phyloP scores from a whole-genome alignment of 2,329 filamentous ascomycete genomes.

The Sarocladium strictum region DNA sequence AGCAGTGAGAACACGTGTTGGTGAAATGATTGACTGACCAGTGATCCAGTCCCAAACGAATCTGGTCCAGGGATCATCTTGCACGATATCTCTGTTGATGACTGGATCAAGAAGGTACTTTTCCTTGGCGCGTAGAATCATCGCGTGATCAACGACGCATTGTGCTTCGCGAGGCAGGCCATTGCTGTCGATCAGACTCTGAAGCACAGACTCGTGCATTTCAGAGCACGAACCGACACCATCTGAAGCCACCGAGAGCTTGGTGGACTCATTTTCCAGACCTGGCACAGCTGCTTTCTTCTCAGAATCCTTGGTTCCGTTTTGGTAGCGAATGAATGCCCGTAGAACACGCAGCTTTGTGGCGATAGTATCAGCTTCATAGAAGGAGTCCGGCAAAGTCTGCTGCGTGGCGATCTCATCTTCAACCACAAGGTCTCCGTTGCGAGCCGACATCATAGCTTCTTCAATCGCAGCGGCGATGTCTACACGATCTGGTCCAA shows the following conservation, averaged over 20 bases:
- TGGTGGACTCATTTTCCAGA: slow-evolving; percentile 25
- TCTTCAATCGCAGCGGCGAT: slow-evolving; percentile 36
- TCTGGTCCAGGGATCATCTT: slow-evolving; percentile 68
- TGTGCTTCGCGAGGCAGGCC: slow-evolving; percentile 47
- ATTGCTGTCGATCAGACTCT: slow-evolving; percentile 35
- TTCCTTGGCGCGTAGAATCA: slow-evolving; percentile 55
- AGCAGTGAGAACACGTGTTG: too few relatives aligned
- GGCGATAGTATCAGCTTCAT: slow-evolving; percentile 35
- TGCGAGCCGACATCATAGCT: slow-evolving; percentile 29
- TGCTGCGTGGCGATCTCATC: slow-evolving; percentile 29
- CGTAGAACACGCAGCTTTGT: slow-evolving; percentile 45
- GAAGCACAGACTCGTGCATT: slow-evolving; percentile 50
- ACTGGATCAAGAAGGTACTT: slow-evolving; percentile 59
- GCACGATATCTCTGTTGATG: slow-evolving; percentile 60
- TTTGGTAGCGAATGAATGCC: slow-evolving; percentile 23
- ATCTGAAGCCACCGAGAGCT: slow-evolving; percentile 32
- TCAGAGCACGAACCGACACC: slow-evolving; percentile 45
- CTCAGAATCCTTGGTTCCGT: slow-evolving; percentile 17
- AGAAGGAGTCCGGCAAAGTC: slow-evolving; percentile 35
- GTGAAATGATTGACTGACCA: slow-evolving; percentile 36
- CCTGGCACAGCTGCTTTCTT: slow-evolving; percentile 10
- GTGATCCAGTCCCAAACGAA: slow-evolving; percentile 74
- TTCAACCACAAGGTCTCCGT: slow-evolving; percentile 27
- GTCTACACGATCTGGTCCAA: slow-evolving; percentile 44
- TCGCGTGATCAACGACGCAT: slow-evolving; percentile 47